These are phyloP conservation scores for Allodekkera sacchari DNA, from an alignment of 805 yeast species.

Conservation along the genomic window DNA sequence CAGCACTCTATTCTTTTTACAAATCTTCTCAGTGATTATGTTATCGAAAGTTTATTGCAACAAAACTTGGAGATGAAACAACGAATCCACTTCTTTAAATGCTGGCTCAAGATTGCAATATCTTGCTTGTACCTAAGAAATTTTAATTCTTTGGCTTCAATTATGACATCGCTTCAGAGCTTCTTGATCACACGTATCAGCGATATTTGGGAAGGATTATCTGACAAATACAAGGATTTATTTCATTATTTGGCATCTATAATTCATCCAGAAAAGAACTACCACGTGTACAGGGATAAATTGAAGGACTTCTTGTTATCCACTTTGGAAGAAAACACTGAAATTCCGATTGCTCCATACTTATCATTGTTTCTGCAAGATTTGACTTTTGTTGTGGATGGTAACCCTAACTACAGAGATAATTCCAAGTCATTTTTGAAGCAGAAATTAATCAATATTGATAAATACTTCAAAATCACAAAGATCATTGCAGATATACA, in stretches of 20 bases:
- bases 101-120: constrained; percentile 68
- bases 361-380: constrained; percentile 70
- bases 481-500: constrained; percentile 60
- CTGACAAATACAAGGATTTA: constrained; percentile 52
- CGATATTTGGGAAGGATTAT: constrained; percentile 50
- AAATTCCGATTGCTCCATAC: constrained; percentile 68
- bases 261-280: constrained; percentile 70
- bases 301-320: constrained; percentile 46
- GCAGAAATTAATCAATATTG: constrained; percentile 61
- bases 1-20: constrained; percentile 57
- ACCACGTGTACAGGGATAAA: constrained; percentile 57
- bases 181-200: constrained; percentile 57
- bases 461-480: constrained; percentile 62
- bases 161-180: constrained; percentile 68
- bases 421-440: constrained; percentile 42
- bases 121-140: constrained; percentile 68
- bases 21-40: constrained; percentile 63
- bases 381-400: constrained; percentile 72
- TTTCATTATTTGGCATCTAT: constrained; percentile 59
- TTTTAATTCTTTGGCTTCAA: constrained; percentile 72
- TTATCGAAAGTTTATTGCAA: constrained; percentile 57
- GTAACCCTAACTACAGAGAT: constrained; percentile 62
- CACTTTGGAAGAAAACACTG: constrained; percentile 31
- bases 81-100: constrained; percentile 47
- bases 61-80: constrained; percentile 40